Percentiles rank a stretch among this genome's conserved stretches.
Evolutionary conservation across 2,329 filamentous ascomycete species (phyloP).

Genomic region (Apiospora sp.): DNA sequence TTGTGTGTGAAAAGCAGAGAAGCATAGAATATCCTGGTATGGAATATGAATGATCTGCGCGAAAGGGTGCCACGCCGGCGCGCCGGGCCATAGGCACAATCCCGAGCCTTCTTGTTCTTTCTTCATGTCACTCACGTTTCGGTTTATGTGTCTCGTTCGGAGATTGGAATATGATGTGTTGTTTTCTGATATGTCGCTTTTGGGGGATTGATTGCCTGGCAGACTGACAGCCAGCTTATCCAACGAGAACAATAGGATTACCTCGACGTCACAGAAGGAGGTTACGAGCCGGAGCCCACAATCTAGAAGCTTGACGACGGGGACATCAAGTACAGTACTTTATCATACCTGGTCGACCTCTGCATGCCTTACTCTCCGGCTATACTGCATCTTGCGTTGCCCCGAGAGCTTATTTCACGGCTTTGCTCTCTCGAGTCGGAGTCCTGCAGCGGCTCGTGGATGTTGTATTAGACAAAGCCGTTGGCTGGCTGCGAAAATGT

Average conservation of each 20-base stretch:
- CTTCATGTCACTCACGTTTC: not conserved
- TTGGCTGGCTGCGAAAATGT: not conserved
- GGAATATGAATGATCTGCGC: slow-evolving; percentile 14
- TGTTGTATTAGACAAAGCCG: not conserved
- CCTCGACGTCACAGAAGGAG: not conserved
- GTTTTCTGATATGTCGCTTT: slow-evolving; percentile 2
- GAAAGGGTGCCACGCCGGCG: slow-evolving; percentile 7
- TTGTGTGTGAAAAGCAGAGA: not conserved
- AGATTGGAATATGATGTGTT: slow-evolving; percentile 10
- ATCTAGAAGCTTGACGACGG: not conserved
- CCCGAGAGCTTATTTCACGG: not conserved
- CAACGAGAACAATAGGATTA: not conserved
- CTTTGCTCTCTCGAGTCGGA: not conserved
- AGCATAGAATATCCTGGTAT: not conserved
- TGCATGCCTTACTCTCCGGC: too few relatives aligned
- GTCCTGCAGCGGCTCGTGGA: not conserved
- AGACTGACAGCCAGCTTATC: not conserved
- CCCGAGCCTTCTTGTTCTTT: not conserved
- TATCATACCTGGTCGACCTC: too few relatives aligned
- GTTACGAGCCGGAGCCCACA: not conserved
- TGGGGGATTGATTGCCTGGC: not conserved
- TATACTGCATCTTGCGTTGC: not conserved
- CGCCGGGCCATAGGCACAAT: not conserved
- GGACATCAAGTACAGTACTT: not conserved
- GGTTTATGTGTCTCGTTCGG: slow-evolving; percentile 14